Conservation (phyloP, 2,329 filamentous ascomycete species). For the Hymenoscyphus occultus region DNA sequence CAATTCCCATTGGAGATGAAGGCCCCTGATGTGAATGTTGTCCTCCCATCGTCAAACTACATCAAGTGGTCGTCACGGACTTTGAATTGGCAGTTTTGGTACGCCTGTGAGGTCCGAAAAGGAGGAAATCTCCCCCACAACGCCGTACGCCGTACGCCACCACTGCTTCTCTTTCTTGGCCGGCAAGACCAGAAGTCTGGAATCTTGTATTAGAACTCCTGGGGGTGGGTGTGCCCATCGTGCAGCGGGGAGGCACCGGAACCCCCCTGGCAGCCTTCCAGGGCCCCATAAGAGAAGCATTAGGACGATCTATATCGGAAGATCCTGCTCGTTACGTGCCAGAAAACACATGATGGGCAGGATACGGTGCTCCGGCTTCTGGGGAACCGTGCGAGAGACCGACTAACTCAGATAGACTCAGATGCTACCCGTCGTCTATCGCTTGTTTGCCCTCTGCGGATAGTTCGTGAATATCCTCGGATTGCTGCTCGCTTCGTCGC, state of each 20-base stretch:
- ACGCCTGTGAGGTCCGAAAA: neutral
- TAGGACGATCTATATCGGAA: constrained; percentile 2
- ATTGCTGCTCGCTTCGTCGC: neutral
- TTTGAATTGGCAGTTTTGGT: neutral
- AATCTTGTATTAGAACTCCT: neutral
- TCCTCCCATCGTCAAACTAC: neutral
- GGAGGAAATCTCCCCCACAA: neutral
- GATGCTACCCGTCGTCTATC: neutral
- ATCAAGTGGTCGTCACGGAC: neutral
- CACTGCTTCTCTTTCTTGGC: neutral
- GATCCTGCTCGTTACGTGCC: constrained; percentile 1
- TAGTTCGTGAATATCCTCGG: neutral
- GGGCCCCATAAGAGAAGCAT: neutral
- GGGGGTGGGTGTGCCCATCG: neutral
- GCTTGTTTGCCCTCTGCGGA: neutral
- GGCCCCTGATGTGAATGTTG: neutral
- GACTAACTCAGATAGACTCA: neutral
- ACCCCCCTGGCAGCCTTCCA: constrained; percentile 5
- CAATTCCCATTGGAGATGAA: neutral
- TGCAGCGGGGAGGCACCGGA: constrained; percentile 11
- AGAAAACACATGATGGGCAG: constrained; percentile 1
- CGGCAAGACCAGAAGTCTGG: neutral
- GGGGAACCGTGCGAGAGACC: neutral
- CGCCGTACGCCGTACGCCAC: neutral
- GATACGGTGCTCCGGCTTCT: neutral